A percentile compares a stretch with the other conserved stretches of the same genome.
These are phyloP conservation scores for Pichia sp. DNA, from an alignment of 1,139 yeast species.

Conservation along the genomic window DNA sequence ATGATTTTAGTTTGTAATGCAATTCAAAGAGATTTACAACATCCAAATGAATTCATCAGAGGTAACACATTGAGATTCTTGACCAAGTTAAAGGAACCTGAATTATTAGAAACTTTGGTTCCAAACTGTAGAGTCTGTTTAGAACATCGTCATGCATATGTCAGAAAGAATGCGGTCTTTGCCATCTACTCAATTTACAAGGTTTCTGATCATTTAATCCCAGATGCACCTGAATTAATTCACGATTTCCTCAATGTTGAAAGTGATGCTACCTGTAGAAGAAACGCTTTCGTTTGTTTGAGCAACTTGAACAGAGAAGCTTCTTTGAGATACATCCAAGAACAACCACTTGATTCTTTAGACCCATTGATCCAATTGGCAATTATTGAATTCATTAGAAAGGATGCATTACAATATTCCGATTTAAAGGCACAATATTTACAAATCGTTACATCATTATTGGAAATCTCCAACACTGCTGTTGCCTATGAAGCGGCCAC, in stretches of 20 bases:
- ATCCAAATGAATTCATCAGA: slow-evolving; percentile 95
- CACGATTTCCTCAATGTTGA: slow-evolving; percentile 74
- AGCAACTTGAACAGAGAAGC: slow-evolving; percentile 81
- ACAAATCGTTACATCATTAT: slow-evolving; percentile 66
- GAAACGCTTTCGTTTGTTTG: slow-evolving; percentile 92
- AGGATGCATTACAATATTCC: slow-evolving; percentile 66
- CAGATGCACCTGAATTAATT: slow-evolving; percentile 90
- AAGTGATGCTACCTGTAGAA: slow-evolving; percentile 89
- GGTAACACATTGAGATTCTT: slow-evolving; percentile 94
- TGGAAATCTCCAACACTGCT: slow-evolving; percentile 69
- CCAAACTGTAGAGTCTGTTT: slow-evolving; percentile 91
- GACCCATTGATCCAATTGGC: slow-evolving; percentile 89
- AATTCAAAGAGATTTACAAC: slow-evolving; percentile 95
- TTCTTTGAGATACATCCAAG: slow-evolving; percentile 80
- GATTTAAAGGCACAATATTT: slow-evolving; percentile 71
- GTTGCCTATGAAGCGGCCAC: slow-evolving; percentile 93
- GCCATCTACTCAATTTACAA: slow-evolving; percentile 82
- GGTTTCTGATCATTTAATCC: slow-evolving; percentile 83
- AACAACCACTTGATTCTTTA: slow-evolving; percentile 63
- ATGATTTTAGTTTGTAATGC: slow-evolving; percentile 99
- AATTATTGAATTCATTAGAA: slow-evolving; percentile 87
- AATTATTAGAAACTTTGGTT: slow-evolving; percentile 90
- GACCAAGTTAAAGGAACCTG: slow-evolving; percentile 89
- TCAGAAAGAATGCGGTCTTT: slow-evolving; percentile 94
- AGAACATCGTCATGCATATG: slow-evolving; percentile 97